These are phyloP conservation scores for Schwanniomyces sp. DNA, from an alignment of 805 yeast species.

Conservation along the genomic window DNA sequence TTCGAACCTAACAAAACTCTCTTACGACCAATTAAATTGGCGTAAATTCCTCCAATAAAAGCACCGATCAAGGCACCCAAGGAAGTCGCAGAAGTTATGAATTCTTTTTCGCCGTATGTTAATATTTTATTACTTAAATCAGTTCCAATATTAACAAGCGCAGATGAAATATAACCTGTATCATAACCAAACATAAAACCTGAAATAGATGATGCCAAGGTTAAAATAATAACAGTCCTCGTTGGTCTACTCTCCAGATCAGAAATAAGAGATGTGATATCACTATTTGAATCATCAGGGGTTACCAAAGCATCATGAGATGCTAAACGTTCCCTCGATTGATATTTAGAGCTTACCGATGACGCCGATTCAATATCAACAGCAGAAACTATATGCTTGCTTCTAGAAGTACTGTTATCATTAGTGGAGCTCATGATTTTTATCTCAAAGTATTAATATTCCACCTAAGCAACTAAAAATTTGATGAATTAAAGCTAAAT, in stretches of 20 bases:
- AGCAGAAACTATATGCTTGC: neutral
- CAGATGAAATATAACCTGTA: conserved; percentile 95
- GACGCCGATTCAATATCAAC: neutral
- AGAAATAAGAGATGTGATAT: neutral
- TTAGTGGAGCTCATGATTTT: neutral
- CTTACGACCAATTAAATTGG: conserved; percentile 84
- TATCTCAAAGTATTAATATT: too few relatives aligned
- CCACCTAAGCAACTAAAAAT: too few relatives aligned
- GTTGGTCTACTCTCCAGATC: conserved; percentile 47
- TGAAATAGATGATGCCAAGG: conserved; percentile 81
- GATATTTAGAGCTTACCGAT: neutral
- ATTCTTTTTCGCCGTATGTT: conserved; percentile 78
- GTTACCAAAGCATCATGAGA: neutral
- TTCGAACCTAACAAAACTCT: conserved; percentile 83
- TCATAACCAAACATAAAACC: conserved; percentile 98
- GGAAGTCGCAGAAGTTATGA: conserved; percentile 93
- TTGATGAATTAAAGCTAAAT: neutral
- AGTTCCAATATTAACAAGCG: conserved; percentile 79
- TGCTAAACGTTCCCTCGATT: neutral
- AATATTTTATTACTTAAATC: conserved; percentile 62
- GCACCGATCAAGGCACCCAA: conserved; percentile 88
- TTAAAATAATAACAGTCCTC: conserved; percentile 61
- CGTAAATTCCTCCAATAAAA: conserved; percentile 72
- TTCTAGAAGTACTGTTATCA: neutral
- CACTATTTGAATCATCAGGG: neutral